phyloP scores from a whole-genome alignment of 2,329 filamentous ascomycete species.

The Zasmidium angulare region DNA sequence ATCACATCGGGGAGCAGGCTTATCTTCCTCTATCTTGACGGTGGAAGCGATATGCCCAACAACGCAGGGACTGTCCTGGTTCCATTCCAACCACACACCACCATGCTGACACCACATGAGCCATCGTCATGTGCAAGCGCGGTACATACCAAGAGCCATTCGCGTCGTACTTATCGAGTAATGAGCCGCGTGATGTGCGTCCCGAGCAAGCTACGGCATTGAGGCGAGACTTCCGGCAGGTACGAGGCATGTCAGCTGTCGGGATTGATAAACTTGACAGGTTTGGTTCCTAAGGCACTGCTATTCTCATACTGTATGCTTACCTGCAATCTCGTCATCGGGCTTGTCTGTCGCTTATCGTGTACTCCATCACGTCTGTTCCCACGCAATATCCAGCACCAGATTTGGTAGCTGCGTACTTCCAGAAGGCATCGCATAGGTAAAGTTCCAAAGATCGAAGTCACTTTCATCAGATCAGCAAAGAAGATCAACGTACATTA shows the following conservation, averaged over 20 bases:
- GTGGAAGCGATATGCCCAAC: not conserved
- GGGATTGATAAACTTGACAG: not conserved
- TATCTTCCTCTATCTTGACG: not conserved
- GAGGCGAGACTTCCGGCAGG: not conserved
- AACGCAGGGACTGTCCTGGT: not conserved
- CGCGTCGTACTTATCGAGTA: not conserved
- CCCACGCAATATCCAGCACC: slow-evolving; percentile 16
- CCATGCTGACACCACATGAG: not conserved
- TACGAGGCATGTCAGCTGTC: not conserved
- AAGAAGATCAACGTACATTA: not conserved
- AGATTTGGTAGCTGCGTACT: slow-evolving; percentile 15
- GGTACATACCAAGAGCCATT: not conserved
- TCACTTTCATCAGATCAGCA: slow-evolving; percentile 9
- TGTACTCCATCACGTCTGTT: not conserved
- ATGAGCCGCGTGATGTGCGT: not conserved
- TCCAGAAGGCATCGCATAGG: slow-evolving; percentile 17
- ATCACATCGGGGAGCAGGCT: not conserved
- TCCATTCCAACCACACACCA: not conserved
- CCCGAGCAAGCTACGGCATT: not conserved
- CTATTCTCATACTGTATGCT: not conserved
- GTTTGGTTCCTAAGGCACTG: not conserved
- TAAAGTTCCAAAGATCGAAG: slow-evolving; percentile 22
- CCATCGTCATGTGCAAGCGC: not conserved
- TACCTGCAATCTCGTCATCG: not conserved
- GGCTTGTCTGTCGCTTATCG: not conserved